Evolutionary conservation across 345 rosid genomes (phyloP).

Genomic region (Ceriops zippeliana): DNA sequence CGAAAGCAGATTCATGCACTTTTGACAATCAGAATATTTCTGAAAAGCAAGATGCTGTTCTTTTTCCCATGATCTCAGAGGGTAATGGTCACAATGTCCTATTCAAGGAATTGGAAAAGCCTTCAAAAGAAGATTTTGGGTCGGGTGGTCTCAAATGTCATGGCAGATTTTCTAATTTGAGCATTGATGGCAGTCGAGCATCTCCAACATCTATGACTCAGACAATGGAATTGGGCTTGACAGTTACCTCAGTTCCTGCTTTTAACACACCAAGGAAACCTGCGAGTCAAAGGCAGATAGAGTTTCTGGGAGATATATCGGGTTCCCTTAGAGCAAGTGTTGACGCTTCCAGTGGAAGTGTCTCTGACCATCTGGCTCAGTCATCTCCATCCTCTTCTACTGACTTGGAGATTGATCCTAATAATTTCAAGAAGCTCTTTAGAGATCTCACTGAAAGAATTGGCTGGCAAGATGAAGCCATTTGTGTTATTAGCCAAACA

Average conservation of each 20-base stretch:
- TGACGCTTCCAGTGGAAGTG: slow-evolving; percentile 20
- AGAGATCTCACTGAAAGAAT: slow-evolving; percentile 45
- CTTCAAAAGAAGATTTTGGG: slow-evolving; percentile 27
- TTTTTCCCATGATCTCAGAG: slow-evolving; percentile 22
- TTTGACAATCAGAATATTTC: slow-evolving; percentile 24
- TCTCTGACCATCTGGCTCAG: slow-evolving; percentile 25
- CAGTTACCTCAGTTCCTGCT: slow-evolving; percentile 36
- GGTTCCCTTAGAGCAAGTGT: slow-evolving; percentile 22
- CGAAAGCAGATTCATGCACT: slow-evolving; percentile 25
- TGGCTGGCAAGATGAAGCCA: slow-evolving; percentile 65
- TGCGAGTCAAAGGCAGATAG: slow-evolving; percentile 16
- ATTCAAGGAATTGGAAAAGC: slow-evolving; percentile 34
- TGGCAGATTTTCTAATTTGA: slow-evolving; percentile 42
- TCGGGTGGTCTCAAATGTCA: slow-evolving; percentile 29
- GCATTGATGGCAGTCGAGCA: slow-evolving; percentile 33
- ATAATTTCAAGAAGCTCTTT: slow-evolving; percentile 49
- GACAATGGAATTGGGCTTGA: slow-evolving; percentile 55
- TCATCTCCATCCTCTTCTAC: slow-evolving; percentile 39
- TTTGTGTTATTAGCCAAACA: slow-evolving; percentile 39
- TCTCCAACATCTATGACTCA: slow-evolving; percentile 48
- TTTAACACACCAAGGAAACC: slow-evolving; percentile 25
- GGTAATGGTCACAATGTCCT: slow-evolving; percentile 24
- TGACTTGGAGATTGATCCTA: slow-evolving; percentile 24
- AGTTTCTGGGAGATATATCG: slow-evolving; percentile 20
- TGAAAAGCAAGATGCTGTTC: slow-evolving; percentile 11